These are phyloP conservation scores for Xylaria sp. DNA, from an alignment of 2,329 filamentous ascomycete species.

Conservation along the genomic window DNA sequence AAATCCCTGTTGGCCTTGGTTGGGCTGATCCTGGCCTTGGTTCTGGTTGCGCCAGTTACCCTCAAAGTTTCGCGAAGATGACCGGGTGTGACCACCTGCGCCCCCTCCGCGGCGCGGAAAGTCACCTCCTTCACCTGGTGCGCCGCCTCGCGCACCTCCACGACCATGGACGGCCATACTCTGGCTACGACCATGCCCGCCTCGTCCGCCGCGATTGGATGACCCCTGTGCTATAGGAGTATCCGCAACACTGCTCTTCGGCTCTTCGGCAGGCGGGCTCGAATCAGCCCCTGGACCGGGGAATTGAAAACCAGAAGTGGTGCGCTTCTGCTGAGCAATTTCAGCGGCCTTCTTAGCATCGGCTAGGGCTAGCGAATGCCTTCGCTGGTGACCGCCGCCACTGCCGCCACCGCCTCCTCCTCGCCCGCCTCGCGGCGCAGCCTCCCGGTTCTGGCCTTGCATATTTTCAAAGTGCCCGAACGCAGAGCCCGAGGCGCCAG, in stretches of 20 bases:
- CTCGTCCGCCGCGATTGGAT: constrained; percentile 65
- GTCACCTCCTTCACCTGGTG: constrained; percentile 67
- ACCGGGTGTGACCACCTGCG: constrained; percentile 76
- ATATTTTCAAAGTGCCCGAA: constrained; percentile 83
- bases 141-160: constrained; percentile 75
- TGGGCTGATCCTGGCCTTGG: constrained; percentile 72
- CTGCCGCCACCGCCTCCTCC: constrained; percentile 65
- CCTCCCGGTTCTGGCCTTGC: constrained; percentile 72
- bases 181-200: constrained; percentile 80
- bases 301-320: constrained; percentile 94
- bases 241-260: constrained; percentile 61
- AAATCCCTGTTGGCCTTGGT: constrained; percentile 74
- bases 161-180: constrained; percentile 86
- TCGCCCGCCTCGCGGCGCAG: constrained; percentile 77
- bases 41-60: constrained; percentile 94
- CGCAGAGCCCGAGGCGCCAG: constrained; percentile 80
- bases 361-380: constrained; percentile 92
- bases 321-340: constrained; percentile 94
- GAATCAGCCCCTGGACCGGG: constrained; percentile 76
- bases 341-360: constrained; percentile 99
- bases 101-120: constrained; percentile 80
- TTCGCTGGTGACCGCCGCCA: constrained; percentile 84
- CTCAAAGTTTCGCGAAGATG: constrained; percentile 92
- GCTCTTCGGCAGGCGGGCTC: constrained; percentile 67
- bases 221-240: constrained; percentile 55